Evolutionary conservation across 2,329 filamentous ascomycete genomes (phyloP).

Genomic region (Diatrype stigma): DNA sequence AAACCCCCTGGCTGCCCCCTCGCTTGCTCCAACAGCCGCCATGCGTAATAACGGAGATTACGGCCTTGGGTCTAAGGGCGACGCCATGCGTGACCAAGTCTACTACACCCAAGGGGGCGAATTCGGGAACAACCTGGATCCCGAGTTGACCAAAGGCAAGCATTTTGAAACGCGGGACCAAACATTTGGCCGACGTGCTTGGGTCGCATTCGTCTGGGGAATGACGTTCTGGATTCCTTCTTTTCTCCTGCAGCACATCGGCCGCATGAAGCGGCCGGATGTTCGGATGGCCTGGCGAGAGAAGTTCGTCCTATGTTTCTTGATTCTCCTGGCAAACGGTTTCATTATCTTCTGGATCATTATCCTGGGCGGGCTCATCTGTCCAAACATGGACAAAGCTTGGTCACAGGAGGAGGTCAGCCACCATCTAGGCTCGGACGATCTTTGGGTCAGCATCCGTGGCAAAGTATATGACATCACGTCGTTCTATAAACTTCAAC

Average conservation of each 20-base stretch:
- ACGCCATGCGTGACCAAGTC: constrained; percentile 67
- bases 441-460: constrained; percentile 84
- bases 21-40: constrained; percentile 55
- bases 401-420: constrained; percentile 71
- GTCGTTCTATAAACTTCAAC: constrained; percentile 80
- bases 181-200: constrained; percentile 62
- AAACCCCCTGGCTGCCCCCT: constrained; percentile 45
- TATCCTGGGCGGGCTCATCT: constrained; percentile 76
- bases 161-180: constrained; percentile 68
- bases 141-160: constrained; percentile 73
- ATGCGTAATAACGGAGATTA: constrained; percentile 74
- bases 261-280: constrained; percentile 95
- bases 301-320: constrained; percentile 75
- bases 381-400: constrained; percentile 86
- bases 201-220: constrained; percentile 80
- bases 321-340: constrained; percentile 80
- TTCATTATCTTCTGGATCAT: constrained; percentile 90
- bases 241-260: constrained; percentile 70
- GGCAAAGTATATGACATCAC: constrained; percentile 90
- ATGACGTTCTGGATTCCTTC: constrained; percentile 95
- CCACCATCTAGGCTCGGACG: constrained; percentile 64
- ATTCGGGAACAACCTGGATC: constrained; percentile 66
- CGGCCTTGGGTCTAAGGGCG: constrained; percentile 81
- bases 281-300: constrained; percentile 97
- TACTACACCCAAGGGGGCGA: constrained; percentile 71